Evolutionary conservation across 2,329 filamentous ascomycete species (phyloP).

Genomic region (Neonectria punicea): DNA sequence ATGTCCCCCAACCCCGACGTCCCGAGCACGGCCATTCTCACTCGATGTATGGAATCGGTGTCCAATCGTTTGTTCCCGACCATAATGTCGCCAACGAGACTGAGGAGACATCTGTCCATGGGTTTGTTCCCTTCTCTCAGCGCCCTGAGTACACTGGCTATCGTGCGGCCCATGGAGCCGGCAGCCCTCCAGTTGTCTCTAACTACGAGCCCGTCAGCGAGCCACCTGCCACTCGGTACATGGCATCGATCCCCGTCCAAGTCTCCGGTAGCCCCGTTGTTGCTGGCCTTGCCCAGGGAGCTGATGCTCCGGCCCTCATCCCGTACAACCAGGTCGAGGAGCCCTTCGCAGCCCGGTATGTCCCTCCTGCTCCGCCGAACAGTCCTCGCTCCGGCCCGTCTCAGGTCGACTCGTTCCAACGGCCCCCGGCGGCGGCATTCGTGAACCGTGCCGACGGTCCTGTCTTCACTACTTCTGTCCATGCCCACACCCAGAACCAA

Average conservation of each 20-base stretch:
- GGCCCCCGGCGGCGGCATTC: slow-evolving; percentile 5
- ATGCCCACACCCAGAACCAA: background rate
- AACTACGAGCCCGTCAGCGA: background rate
- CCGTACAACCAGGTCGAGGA: background rate
- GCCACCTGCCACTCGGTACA: background rate
- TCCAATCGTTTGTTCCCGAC: background rate
- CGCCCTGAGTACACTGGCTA: background rate
- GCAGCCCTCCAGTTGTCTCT: background rate
- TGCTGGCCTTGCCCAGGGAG: background rate
- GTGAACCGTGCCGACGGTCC: slow-evolving; percentile 10
- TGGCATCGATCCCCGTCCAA: background rate
- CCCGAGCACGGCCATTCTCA: background rate
- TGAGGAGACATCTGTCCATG: background rate
- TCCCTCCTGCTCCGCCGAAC: background rate
- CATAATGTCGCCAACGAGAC: background rate
- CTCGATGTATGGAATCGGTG: background rate
- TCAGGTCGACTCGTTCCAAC: slow-evolving; percentile 13
- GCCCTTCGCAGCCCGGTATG: background rate
- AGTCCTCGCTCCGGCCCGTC: background rate
- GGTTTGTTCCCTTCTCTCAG: background rate
- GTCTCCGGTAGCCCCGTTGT: background rate
- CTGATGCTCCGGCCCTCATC: background rate
- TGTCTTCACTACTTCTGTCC: slow-evolving; percentile 9
- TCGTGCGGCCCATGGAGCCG: too few species aligned
- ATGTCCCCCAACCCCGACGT: background rate